These are phyloP conservation scores for Eucalyptus sp. DNA, from an alignment of 345 rosid genomes.

Conservation along the genomic window DNA sequence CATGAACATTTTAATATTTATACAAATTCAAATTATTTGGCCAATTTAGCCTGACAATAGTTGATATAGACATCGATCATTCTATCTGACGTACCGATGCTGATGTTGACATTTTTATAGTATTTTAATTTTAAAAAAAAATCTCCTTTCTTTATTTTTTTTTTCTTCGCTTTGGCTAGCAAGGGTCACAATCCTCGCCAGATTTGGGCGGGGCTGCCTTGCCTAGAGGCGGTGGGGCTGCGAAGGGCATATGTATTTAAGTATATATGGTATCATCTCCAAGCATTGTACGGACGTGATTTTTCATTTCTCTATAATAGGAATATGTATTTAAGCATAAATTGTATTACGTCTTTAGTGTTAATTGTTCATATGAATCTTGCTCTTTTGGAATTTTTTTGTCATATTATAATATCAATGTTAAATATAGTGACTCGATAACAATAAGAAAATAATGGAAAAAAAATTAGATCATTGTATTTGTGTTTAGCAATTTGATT, in stretches of 20 bases:
- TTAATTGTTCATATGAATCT: background rate
- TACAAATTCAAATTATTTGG: fast-evolving
- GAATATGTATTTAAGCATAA: background rate
- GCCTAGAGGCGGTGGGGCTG: background rate
- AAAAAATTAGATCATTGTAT: too few species aligned
- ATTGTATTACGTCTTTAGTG: too few species aligned
- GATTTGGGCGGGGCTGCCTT: background rate
- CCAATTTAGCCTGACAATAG: too few species aligned
- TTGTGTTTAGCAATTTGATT: too few species aligned
- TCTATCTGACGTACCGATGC: fast-evolving
- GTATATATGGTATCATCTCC: background rate
- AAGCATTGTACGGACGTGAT: background rate
- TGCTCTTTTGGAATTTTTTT: background rate
- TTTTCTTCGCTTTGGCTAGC: background rate
- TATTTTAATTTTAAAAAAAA: too few species aligned
- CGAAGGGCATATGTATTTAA: background rate
- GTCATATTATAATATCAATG: background rate
- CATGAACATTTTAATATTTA: fast-evolving
- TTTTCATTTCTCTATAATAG: background rate
- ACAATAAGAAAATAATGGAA: background rate
- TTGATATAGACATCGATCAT: fast-evolving
- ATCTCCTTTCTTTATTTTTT: too few species aligned
- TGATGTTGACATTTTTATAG: too few species aligned
- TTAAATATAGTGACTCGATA: background rate
- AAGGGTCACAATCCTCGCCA: fast-evolving